Evolutionary conservation across 169 alveolate genomes (phyloP), one percentile per base, ranked within the genome.

Genomic region (Eimeria nieschulzi): DNA sequence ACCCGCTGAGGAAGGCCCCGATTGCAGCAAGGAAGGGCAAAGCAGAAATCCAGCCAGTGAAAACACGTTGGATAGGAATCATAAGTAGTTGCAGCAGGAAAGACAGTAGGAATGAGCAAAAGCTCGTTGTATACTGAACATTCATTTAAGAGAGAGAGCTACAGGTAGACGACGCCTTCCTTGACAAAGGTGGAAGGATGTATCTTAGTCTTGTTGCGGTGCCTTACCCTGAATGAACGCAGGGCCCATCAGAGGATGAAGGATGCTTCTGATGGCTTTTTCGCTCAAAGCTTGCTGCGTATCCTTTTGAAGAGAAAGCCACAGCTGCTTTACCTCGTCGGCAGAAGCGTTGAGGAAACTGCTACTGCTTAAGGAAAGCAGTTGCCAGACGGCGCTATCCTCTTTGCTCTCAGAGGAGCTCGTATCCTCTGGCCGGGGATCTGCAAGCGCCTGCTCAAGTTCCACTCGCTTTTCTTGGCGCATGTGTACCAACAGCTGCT

Each of bases 381-480:
- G 39, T 61, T 59, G 88, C 88, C 88, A 59, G 51, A 80, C n/a
- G 21, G 88, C 63, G 76, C 25, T 9, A 10, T 59, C 75, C 33
- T 15, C 46, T 13, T 80, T 53, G 6, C 39, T 75, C 19, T n/a
- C 59, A 17, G 75, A 26, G 76, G 39, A 12, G 53, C 3, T 75
- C 39, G 75, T 12, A 17, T 80, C 76, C 39, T 78, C 71, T 3
- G 72, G 7, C 13, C 8, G 33, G 6, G 66, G 76, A 0, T 80
- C 86, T 13, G 56, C 63, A 23, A 61, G 88, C 76, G 88, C 75
- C 88, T 80, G 76, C 61, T 80, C 88, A 56, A 80, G 76, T 10
- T 51, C 88, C 1, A 39, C 75, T 26, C 39, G n/a, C 39, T 80
- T 80, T 51, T 56, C 88, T 51, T 53, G 88, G 9, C 88, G 56